A percentile compares a stretch with the other conserved stretches of the same genome.
Conservation (phyloP, 345 rosid species). For the Aquilaria sinensis region DNA sequence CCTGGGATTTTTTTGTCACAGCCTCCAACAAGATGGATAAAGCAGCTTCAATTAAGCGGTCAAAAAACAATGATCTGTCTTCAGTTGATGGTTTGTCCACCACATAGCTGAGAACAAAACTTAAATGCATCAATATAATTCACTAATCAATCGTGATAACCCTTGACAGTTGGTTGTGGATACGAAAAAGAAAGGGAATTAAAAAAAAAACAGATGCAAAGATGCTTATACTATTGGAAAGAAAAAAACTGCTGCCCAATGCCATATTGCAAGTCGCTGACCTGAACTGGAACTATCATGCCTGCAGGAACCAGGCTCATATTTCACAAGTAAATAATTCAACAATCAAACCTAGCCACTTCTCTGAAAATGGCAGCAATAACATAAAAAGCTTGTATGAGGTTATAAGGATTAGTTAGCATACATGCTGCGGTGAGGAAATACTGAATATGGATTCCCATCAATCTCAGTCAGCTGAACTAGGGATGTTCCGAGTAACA, state of each 20-base stretch:
- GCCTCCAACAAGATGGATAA: constrained; percentile 68
- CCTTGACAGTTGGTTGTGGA: too few species aligned
- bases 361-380: neutral
- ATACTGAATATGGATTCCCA: constrained; percentile 42
- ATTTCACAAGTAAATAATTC: constrained; percentile 1
- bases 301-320: neutral
- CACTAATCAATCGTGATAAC: too few species aligned
- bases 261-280: too few species aligned
- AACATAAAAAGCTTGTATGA: constrained; percentile 5
- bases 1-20: constrained; percentile 33
- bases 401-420: constrained; percentile 19
- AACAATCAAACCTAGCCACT: neutral
- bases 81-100: constrained; percentile 69
- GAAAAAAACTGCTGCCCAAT: too few species aligned
- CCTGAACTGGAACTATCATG: neutral
- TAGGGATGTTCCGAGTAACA: constrained; percentile 77
- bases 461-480: constrained; percentile 47
- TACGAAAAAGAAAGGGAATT: too few species aligned
- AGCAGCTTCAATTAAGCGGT: constrained; percentile 81
- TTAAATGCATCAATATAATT: constrained; percentile 13
- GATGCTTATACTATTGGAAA: too few species aligned
- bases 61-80: constrained; percentile 79
- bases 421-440: constrained; percentile 72
- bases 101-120: constrained; percentile 57
- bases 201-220: too few species aligned